phyloP scores from a whole-genome alignment of 192 early-diverging fungal genomes.

The Ambispora gerdemannii region DNA sequence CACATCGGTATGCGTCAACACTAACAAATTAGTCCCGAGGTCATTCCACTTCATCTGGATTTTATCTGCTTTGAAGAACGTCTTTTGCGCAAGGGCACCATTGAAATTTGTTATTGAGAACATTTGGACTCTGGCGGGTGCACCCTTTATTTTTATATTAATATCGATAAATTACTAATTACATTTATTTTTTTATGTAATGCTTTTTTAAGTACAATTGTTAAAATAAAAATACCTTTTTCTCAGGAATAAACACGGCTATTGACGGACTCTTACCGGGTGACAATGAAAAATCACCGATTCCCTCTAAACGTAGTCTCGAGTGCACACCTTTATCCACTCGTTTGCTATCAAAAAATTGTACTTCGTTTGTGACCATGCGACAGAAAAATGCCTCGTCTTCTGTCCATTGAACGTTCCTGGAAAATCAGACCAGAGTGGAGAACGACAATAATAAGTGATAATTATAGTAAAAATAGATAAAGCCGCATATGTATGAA shows the following conservation, averaged over 20 bases:
- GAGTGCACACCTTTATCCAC: constrained; percentile 52
- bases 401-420: constrained; percentile 92
- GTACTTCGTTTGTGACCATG: constrained; percentile 83
- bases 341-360: constrained; percentile 75
- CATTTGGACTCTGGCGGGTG: constrained; percentile 84
- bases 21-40: constrained; percentile 80
- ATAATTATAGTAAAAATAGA: not conserved
- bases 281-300: constrained; percentile 82
- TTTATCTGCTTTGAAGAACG: constrained; percentile 94
- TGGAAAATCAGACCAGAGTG: constrained; percentile 56
- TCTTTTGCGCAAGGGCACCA: constrained; percentile 75
- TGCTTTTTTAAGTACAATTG: too few relatives aligned
- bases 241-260: constrained; percentile 88
- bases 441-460: not conserved
- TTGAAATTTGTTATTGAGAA: constrained; percentile 77
- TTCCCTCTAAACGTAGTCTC: constrained; percentile 71
- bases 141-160: constrained; percentile 50
- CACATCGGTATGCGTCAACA: constrained; percentile 92
- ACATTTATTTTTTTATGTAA: too few relatives aligned
- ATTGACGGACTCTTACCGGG: constrained; percentile 80
- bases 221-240: constrained; percentile 39
- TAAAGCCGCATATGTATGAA: not conserved
- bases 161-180: too few relatives aligned
- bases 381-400: constrained; percentile 85
- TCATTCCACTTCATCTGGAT: constrained; percentile 93